Evolutionary conservation across 106 monocot genomes (phyloP), one percentile per base, ranked within the genome.

Genomic region (Acorus gramineus): DNA sequence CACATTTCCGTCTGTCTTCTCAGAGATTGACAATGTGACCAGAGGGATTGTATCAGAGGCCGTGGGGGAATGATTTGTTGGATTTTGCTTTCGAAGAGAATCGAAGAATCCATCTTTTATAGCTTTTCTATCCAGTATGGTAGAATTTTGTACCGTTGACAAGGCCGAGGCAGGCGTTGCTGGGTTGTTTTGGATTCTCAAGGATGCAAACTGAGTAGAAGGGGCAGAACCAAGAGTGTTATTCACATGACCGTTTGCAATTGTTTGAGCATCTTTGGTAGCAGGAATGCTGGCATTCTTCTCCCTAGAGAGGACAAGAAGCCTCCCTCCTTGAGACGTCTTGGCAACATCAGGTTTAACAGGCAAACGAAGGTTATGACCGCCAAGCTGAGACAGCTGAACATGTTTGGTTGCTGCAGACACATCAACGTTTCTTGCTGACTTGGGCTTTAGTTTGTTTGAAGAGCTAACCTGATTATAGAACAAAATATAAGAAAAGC

Each of bases 401-500:
- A 54, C 56, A 42, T 12, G 42, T 66, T 83, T 87, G 50, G 63
- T 3, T 62, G 54, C 57, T 53, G 44, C 42, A 73, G 43, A 56
- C 46, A 49, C 52, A 68, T 77, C 80, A 57, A 57, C 70, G 48
- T 53, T 55, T 77, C 62, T 86, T 73, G 82, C 44, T 44, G 54
- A 75, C 79, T 86, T 86, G 8, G 57, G 2, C 55, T 78, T 88
- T 72, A 66, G 66, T 71, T 88, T 88, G 43, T 88, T 84, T 49
- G 74, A 60, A 60, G 67, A 64, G 60, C 61, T 86, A 4, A 63
- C 76, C 86, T 86, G 78, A 52, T 53, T 56, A 59, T 2, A 28
- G 28, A 28, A 28, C 28, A 1, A 28, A 28, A 28, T 28, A 28
- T 28, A 28, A 28, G 28, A 28, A 28, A 28, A 28, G 28, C 1